Conservation (phyloP, 2,329 filamentous ascomycete genomes). For the Pleurostoma richardsiae region DNA sequence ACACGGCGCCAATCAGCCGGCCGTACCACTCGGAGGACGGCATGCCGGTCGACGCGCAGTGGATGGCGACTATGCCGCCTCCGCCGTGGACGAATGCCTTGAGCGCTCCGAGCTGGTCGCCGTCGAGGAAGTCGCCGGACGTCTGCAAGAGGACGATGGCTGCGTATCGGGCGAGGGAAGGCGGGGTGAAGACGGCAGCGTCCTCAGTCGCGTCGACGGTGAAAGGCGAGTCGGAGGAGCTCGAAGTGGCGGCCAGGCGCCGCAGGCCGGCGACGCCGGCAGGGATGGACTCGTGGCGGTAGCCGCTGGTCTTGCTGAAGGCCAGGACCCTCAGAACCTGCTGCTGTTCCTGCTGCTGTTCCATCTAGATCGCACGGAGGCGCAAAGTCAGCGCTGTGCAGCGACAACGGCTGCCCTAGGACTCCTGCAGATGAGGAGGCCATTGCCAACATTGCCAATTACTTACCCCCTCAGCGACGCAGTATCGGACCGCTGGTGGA, state of each 20-base stretch:
- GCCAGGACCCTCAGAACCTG: conserved; percentile 23
- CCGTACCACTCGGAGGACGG: conserved; percentile 27
- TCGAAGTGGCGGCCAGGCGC: conserved; percentile 17
- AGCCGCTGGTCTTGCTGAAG: conserved; percentile 31
- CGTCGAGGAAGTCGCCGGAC: conserved; percentile 29
- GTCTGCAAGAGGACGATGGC: conserved; percentile 32
- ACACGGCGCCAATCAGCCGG: conserved; percentile 29
- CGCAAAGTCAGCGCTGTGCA: no score
- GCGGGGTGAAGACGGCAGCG: conserved; percentile 21
- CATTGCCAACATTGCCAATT: no score
- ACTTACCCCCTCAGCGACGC: no score
- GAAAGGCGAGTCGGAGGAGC: conserved; percentile 17
- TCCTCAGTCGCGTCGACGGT: conserved; percentile 29
- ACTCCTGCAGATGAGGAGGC: no score
- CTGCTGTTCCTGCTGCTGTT: no score
- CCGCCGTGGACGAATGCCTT: conserved; percentile 24
- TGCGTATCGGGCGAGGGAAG: conserved; percentile 22
- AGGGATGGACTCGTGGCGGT: conserved; percentile 32
- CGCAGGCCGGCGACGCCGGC: conserved; percentile 25
- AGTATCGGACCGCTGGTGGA: no score
- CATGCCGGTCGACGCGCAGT: conserved; percentile 29
- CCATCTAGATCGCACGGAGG: no score
- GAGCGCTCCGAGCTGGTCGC: conserved; percentile 24
- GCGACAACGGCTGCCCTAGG: no score
- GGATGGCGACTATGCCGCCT: conserved; percentile 33